Evolutionary conservation across 108 stramenopile species (phyloP).

Genomic region (Mediolabrus comicus): DNA sequence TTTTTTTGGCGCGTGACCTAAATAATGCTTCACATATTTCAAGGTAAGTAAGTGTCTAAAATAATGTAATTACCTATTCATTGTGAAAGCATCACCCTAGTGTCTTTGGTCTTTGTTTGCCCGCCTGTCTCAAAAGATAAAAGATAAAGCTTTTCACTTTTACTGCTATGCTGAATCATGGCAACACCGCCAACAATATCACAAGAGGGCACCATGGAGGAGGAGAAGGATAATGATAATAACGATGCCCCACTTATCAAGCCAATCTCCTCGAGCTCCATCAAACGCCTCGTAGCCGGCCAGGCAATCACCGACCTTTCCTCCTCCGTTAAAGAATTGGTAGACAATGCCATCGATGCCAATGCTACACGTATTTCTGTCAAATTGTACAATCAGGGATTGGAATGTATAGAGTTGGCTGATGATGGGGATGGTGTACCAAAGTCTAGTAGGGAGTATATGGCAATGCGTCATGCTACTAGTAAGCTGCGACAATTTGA

Average conservation of each 20-base stretch:
- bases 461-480: constrained; percentile 86
- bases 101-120: no score
- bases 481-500: constrained; percentile 76
- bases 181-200: not conserved
- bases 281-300: constrained; percentile 79
- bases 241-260: constrained; percentile 9
- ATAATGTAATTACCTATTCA: no score
- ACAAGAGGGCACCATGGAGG: not conserved
- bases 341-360: constrained; percentile 91
- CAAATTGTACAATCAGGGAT: constrained; percentile 74
- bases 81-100: no score
- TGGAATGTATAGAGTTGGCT: constrained; percentile 78
- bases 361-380: constrained; percentile 72
- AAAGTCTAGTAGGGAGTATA: constrained; percentile 42
- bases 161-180: no score
- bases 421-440: constrained; percentile 89
- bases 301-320: constrained; percentile 86
- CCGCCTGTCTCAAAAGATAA: no score
- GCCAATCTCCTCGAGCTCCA: constrained; percentile 45
- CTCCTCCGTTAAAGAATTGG: constrained; percentile 86
- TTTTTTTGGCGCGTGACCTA: no score
- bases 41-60: no score
- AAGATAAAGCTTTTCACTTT: no score
- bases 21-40: no score
- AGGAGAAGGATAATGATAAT: not conserved